These are phyloP conservation scores for Craterostigma plantagineum DNA, from an alignment of 257 asterid genomes.

Conservation along the genomic window DNA sequence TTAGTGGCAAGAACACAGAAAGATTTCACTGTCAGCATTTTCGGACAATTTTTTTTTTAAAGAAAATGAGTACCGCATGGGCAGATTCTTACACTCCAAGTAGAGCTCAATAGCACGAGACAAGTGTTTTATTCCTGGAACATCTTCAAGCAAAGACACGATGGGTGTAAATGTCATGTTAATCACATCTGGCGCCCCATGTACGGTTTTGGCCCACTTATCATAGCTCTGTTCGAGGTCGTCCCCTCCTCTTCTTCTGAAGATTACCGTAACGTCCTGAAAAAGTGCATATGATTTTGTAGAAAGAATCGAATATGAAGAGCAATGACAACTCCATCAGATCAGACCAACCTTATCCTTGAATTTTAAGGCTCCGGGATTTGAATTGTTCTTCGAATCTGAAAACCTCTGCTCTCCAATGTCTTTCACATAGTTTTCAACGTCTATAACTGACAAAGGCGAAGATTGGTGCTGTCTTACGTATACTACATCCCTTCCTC, in stretches of 20 bases:
- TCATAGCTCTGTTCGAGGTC: slow-evolving; percentile 95
- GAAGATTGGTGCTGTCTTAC: slow-evolving; percentile 85
- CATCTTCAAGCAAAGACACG: slow-evolving; percentile 75
- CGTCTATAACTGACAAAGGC: slow-evolving; percentile 54
- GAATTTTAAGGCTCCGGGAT: slow-evolving; percentile 64
- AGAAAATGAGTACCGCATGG: no score
- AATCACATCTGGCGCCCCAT: slow-evolving; percentile 88
- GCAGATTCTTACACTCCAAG: slow-evolving; percentile 75
- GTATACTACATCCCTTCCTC: slow-evolving; percentile 90
- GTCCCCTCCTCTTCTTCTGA: slow-evolving; percentile 98
- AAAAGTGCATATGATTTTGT: slow-evolving; percentile 12
- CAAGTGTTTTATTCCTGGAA: slow-evolving; percentile 67
- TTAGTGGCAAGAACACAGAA: no score
- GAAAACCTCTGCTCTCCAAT: slow-evolving; percentile 87
- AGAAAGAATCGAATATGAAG: no score
- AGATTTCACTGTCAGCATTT: no score
- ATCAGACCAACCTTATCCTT: slow-evolving; percentile 91
- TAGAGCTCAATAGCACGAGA: slow-evolving; percentile 86
- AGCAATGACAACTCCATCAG: no score
- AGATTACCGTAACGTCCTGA: slow-evolving; percentile 97
- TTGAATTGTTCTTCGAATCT: slow-evolving; percentile 49
- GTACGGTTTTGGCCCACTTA: slow-evolving; percentile 84
- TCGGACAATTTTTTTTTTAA: no score
- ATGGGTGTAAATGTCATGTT: slow-evolving; percentile 89
- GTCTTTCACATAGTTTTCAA: slow-evolving; percentile 75